These are phyloP conservation scores for Pestalotiopsis fici DNA, from an alignment of 2,329 filamentous ascomycete species.

Conservation along the genomic window DNA sequence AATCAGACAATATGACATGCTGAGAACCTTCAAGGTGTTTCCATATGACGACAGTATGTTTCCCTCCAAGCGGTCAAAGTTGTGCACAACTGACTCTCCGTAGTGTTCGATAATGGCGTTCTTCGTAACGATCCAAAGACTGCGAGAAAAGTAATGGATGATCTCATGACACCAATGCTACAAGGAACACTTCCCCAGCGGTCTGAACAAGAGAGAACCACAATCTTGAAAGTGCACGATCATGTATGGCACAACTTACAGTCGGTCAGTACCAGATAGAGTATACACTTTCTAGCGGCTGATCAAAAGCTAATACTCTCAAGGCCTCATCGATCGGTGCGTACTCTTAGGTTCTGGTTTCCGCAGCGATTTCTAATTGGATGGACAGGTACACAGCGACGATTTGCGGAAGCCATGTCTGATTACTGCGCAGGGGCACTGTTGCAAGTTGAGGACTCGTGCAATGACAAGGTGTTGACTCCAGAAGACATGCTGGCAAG, in stretches of 20 bases:
- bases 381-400: background rate
- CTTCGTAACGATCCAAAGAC: background rate
- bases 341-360: background rate
- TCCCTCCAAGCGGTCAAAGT: background rate
- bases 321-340: background rate
- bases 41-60: background rate
- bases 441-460: conserved; percentile 12
- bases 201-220: background rate
- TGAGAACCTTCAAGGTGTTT: background rate
- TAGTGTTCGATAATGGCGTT: background rate
- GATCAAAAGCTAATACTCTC: background rate
- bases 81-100: background rate
- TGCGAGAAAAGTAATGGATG: background rate
- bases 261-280: background rate
- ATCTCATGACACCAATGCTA: background rate
- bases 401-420: background rate
- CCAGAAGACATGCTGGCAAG: conserved; percentile 14
- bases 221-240: background rate
- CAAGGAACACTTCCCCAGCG: background rate
- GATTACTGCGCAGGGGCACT: background rate
- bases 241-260: background rate
- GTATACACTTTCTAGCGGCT: too few relatives aligned
- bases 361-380: background rate
- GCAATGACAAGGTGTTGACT: background rate
- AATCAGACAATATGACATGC: background rate